Conservation (phyloP, 169 alveolate genomes). For the Perkinsus chesapeaki region DNA sequence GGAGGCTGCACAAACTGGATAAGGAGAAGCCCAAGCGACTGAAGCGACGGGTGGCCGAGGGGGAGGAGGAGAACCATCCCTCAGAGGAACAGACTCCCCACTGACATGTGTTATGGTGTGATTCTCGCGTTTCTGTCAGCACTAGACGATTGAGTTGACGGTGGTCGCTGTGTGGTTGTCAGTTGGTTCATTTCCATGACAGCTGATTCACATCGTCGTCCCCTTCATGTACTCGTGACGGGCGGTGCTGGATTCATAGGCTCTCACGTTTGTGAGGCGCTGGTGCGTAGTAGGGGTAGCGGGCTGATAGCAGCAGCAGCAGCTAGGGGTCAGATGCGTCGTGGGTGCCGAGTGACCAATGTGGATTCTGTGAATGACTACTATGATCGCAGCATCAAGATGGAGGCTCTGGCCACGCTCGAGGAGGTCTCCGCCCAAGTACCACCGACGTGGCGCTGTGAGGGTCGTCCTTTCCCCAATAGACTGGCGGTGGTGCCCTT, state of each 20-base stretch:
- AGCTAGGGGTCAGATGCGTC: neutral
- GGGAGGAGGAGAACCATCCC: neutral
- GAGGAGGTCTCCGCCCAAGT: neutral
- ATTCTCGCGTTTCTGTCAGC: neutral
- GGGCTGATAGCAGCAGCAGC: neutral
- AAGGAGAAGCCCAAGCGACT: neutral
- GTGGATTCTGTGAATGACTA: slow-evolving; percentile 14
- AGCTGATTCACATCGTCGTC: neutral
- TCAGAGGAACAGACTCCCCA: neutral
- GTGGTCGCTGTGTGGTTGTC: neutral
- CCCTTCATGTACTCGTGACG: slow-evolving; percentile 23
- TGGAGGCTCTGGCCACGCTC: neutral
- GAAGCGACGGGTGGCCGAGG: neutral
- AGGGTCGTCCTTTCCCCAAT: neutral
- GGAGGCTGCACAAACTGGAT: neutral
- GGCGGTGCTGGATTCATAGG: slow-evolving; percentile 42
- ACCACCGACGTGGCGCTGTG: neutral
- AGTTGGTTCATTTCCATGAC: neutral
- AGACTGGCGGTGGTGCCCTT: neutral
- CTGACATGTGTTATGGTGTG: neutral
- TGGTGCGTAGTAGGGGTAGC: too few species aligned
- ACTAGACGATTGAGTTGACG: neutral
- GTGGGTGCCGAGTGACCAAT: slow-evolving; percentile 16
- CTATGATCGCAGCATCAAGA: neutral
- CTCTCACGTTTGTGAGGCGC: slow-evolving; percentile 5